Conservation (phyloP, 2,329 filamentous ascomycete species). For the Diplodia intermedia region DNA sequence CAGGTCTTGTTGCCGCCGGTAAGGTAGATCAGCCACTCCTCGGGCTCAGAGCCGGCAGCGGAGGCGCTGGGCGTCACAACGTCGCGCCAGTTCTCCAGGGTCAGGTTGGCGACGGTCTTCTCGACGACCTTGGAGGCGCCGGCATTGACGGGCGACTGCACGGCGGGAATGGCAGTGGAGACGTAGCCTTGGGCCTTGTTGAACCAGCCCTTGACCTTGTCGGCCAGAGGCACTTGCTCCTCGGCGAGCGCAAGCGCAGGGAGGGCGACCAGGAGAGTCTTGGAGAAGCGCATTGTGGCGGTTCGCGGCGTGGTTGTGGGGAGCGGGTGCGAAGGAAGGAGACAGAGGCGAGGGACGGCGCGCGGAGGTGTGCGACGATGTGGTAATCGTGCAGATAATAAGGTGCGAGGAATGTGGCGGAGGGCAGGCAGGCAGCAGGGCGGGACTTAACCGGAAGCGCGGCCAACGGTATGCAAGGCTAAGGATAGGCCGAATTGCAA, state of each 20-base stretch:
- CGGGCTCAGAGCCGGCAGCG: slow-evolving; percentile 64
- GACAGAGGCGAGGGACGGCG: slow-evolving; percentile 17
- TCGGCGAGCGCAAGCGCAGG: slow-evolving; percentile 59
- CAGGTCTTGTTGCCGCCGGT: slow-evolving; percentile 82
- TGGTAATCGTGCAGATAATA: slow-evolving; percentile 33
- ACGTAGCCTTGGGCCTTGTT: slow-evolving; percentile 63
- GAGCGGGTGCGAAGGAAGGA: slow-evolving; percentile 11
- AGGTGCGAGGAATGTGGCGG: slow-evolving; percentile 22
- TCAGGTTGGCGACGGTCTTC: slow-evolving; percentile 64
- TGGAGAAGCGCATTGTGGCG: slow-evolving; percentile 35
- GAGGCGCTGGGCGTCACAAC: slow-evolving; percentile 69
- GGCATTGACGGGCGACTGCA: slow-evolving; percentile 51
- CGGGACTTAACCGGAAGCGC: slow-evolving; percentile 11
- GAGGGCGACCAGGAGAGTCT: slow-evolving; percentile 58
- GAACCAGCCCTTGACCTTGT: slow-evolving; percentile 64
- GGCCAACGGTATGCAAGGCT: slow-evolving; percentile 19
- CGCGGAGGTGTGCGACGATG: slow-evolving; percentile 29
- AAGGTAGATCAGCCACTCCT: slow-evolving; percentile 78
- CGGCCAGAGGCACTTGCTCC: slow-evolving; percentile 67
- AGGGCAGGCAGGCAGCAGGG: slow-evolving; percentile 5
- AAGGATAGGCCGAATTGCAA: slow-evolving; percentile 26
- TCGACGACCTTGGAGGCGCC: slow-evolving; percentile 60
- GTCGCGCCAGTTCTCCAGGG: slow-evolving; percentile 73
- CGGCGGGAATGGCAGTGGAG: slow-evolving; percentile 58
- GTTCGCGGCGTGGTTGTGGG: slow-evolving; percentile 4